Conservation (phyloP, 2,329 filamentous ascomycete species). For the Eutypa lata region DNA sequence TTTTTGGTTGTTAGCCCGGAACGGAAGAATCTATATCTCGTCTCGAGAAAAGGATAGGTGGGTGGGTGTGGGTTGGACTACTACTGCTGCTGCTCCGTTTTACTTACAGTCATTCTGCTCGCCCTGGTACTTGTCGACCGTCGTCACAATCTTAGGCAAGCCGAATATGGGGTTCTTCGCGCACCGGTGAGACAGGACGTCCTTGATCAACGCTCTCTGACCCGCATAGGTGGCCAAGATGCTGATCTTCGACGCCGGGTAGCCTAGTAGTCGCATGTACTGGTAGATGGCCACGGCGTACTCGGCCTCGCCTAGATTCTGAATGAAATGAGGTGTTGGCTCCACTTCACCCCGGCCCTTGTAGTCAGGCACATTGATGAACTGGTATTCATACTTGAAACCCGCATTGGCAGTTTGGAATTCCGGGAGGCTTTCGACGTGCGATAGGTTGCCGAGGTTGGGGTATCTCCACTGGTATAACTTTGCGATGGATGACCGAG, state of each 20-base stretch:
- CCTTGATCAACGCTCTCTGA: constrained; percentile 81
- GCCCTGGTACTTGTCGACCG: constrained; percentile 97
- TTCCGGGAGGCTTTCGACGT: constrained; percentile 65
- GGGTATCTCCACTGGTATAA: constrained; percentile 94
- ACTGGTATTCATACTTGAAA: constrained; percentile 92
- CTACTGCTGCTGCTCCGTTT: too few species aligned
- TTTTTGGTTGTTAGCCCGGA: too few species aligned
- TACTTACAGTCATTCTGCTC: constrained; percentile 96
- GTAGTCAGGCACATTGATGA: constrained; percentile 93
- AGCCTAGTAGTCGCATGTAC: constrained; percentile 95
- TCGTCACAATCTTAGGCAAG: constrained; percentile 83
- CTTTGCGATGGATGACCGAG: constrained; percentile 79
- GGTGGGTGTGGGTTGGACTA: constrained; percentile 7
- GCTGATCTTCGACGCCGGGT: constrained; percentile 77
- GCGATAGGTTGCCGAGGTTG: constrained; percentile 72
- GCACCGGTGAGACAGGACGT: constrained; percentile 82
- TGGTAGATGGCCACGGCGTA: constrained; percentile 94
- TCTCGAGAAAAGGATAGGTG: too few species aligned
- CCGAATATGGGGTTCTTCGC: constrained; percentile 82
- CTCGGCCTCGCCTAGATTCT: constrained; percentile 95
- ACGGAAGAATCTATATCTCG: too few species aligned
- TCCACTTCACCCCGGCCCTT: constrained; percentile 86
- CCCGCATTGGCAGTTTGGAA: constrained; percentile 85
- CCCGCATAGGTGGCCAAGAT: constrained; percentile 94
- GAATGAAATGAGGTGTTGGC: constrained; percentile 89